Percentiles rank a stretch among this genome's conserved stretches.
phyloP scores from a whole-genome alignment of 495 filamentous ascomycete genomes.

The Platismatia glauca region DNA sequence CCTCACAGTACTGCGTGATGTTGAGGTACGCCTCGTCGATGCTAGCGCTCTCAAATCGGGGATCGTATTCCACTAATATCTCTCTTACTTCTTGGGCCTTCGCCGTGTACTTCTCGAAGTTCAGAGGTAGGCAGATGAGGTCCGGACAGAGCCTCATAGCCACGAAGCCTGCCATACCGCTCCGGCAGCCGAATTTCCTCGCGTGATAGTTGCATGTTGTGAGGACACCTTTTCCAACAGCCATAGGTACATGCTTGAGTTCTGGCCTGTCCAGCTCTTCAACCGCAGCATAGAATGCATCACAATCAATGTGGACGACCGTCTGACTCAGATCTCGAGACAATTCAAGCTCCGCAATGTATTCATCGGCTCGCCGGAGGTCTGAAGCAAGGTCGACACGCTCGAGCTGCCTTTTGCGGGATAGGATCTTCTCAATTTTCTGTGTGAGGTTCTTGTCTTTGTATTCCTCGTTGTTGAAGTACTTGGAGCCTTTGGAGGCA shows the following conservation, averaged over 20 bases:
- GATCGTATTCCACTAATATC: constrained; percentile 77
- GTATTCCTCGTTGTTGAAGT: constrained; percentile 83
- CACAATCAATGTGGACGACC: constrained; percentile 91
- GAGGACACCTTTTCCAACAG: constrained; percentile 84
- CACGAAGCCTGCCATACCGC: constrained; percentile 93
- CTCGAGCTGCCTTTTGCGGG: constrained; percentile 68
- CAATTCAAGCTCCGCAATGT: constrained; percentile 68
- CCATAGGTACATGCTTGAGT: constrained; percentile 81
- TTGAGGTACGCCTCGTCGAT: constrained; percentile 97
- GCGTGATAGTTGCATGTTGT: constrained; percentile 95
- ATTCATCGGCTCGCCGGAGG: constrained; percentile 67
- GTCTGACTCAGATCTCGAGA: constrained; percentile 73
- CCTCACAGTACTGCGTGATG: constrained; percentile 76
- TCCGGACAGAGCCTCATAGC: constrained; percentile 89
- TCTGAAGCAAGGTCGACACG: constrained; percentile 64
- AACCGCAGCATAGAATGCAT: constrained; percentile 95
- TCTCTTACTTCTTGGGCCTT: constrained; percentile 85
- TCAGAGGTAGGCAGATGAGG: constrained; percentile 70
- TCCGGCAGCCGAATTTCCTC: constrained; percentile 79
- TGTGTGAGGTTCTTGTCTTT: constrained; percentile 74
- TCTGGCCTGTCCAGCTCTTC: constrained; percentile 89
- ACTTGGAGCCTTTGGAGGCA: constrained; percentile 93
- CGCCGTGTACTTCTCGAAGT: constrained; percentile 82
- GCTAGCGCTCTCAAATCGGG: constrained; percentile 83
- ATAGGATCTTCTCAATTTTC: constrained; percentile 75